Base-by-base conservation (phyloP, 495 filamentous ascomycete species). In the Penicillium odoratum region DNA sequence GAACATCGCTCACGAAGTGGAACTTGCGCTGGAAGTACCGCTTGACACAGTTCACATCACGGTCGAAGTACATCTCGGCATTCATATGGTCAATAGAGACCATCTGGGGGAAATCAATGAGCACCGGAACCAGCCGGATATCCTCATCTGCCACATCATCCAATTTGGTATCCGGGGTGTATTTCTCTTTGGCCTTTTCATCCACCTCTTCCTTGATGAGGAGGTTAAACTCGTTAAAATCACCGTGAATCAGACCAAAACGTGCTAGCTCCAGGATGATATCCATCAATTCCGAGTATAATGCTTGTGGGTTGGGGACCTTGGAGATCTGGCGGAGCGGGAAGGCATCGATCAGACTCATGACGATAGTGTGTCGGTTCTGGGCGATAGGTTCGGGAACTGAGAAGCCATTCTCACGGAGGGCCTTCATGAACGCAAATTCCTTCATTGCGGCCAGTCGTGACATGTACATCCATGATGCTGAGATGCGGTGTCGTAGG, bases 141-240 rank as follows among this genome's bases (percentile, higher is more conserved):
- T 75, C 70, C 49, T 72, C 70, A 56, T 66, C 58, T 33, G 48
- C 58, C 26, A 66, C 67, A 25, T 56, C 59, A n/a, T 75, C 75
- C 33, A 61, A 58, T 29, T 62, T 63, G 3, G 58, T 70, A 9
- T 65, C 58, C 5, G 60, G 69, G 38, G 77, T 75, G 9, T 31
- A 43, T 28, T 55, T 55, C 42, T 71, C 73, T 47, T 76, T 72
- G 2, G 58, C 72, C 18, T 76, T 74, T 1, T 75, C 66, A 21
- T 76, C 64, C 34, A 73, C 70, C 33, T 84, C 80, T 64, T 96
- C 92, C 61, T 92, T 86, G 71, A 98, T 86, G 18, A 99, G 79
- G 56, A 99, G 91, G 67, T 99, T 99, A 79, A 99, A 99, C 75
- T 98, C 95, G 76, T 99, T 99, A 77, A 96, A 98, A 70, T 99